Base-by-base conservation (phyloP, 176 grass and related monocot genomes). In the Carex cristatella region DNA sequence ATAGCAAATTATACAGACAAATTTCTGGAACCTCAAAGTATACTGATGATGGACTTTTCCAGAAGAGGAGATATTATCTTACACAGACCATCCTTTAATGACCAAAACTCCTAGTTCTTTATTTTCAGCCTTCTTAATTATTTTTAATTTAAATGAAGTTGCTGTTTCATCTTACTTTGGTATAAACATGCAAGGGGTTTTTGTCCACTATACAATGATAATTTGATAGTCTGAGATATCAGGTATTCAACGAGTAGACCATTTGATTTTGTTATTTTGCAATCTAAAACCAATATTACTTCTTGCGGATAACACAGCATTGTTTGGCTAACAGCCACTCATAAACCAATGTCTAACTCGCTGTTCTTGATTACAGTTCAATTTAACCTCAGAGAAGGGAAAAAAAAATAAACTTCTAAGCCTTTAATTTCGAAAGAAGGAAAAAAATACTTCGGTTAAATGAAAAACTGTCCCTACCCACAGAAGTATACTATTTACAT, bases 211-310 rank as follows among this genome's bases (percentile, higher is more conserved):
- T 59, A 18, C 71, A 75, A 54, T 13, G 3, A 30, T 53, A 75
- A 75, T 27, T 30, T 53, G 71, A 48, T 76, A 5, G 23, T 14
- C 54, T 54, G 71, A 38, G 48, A 14, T 18, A 76, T 51, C 48
- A 76, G 4, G 11, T 76, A 5, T 49, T 51, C 42, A 73, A 35
- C 49, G 18, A 75, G 44, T 53, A 61, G 46, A 48, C 28, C 7
- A 18, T 71, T 9, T 71, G 14, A 69, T 69, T 69, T 69, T 55
- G 31, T 77, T 57, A 55, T 78, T 74, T 78, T 56, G 74, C 53
- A 78, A 78, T 33, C 51, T 33, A 40, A 48, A 46, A 19, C 18
- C 15, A 35, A 58, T 57, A 16, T 57, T 57, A 78, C 6, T 78
- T 15, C 12, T 79, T 58, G 28, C 14, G 16, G 53, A 35, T 58